Evolutionary conservation across 345 rosid species (phyloP), one percentile per base, ranked within the genome.

Genomic region (Erodium maritimum): DNA sequence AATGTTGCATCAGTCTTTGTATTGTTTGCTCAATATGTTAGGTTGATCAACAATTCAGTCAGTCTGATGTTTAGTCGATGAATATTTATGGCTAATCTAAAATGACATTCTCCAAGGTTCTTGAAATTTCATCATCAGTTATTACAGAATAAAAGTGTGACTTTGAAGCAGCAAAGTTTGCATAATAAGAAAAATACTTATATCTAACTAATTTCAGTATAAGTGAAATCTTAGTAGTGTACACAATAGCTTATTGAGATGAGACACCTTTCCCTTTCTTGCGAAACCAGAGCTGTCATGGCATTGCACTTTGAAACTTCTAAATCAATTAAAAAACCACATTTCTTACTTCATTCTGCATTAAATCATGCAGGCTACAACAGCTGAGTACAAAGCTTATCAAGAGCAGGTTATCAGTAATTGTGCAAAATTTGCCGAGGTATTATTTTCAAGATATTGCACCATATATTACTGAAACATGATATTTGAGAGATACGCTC

Each of bases 351-450:
- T 19, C 23, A n/a, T 25, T 52, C 3, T 17, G 23, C 1, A 52
- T 61, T 33, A 53, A 57, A 52, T 65, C 42, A 60, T n/a, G 77
- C 71, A 90, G 95, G 91, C 95, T 55, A 87, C 94, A 56, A 87
- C 95, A 69, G 77, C 83, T 52, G 99, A 93, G 77, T 93, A 93
- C 79, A 93, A 68, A 74, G 96, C 97, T 60, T 93, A 93, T 71
- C 99, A 93, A 75, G 99, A 87, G 74, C 99, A 93, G 80, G 95
- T 85, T 69, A 83, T 93, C 60, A 87, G 86, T 65, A 93, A 93
- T 70, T 78, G 83, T 63, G 61, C 86, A 9, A 89, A 79, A 68
- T 93, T 93, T 64, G 99, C 96, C 19, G 68, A 87, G 94, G 99
- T 91, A 79, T 37, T 37, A 37, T 42, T 42, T 42, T 42, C 48